phyloP scores from a whole-genome alignment of 345 rosid species.

The Eucalyptus sp. region DNA sequence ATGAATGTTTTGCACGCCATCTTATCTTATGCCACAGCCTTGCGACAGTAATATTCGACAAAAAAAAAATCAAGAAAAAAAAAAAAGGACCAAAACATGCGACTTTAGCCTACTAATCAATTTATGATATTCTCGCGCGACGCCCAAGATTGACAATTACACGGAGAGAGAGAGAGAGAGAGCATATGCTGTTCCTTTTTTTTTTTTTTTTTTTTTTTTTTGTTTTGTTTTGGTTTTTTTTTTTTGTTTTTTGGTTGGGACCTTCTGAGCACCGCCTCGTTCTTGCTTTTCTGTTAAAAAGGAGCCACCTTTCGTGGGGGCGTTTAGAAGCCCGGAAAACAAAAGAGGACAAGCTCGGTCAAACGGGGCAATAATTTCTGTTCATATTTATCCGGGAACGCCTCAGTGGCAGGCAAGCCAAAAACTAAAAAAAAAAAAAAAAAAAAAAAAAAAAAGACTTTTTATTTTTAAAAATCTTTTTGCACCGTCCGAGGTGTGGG shows the following conservation, averaged over 20 bases:
- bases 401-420: neutral
- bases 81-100: neutral
- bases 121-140: neutral
- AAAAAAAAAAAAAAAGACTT: too few relatives aligned
- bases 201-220: neutral
- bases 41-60: neutral
- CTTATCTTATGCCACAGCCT: neutral
- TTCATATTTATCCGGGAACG: neutral
- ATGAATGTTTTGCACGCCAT: conserved; percentile 3
- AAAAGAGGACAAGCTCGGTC: neutral
- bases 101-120: neutral
- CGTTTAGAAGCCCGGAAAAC: neutral
- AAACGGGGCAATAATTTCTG: neutral
- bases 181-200: neutral
- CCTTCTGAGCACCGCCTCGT: neutral
- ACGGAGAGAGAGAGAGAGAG: neutral
- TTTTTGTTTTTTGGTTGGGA: too few relatives aligned
- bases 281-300: neutral
- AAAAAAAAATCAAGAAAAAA: neutral
- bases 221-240: too few relatives aligned
- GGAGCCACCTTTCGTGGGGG: neutral
- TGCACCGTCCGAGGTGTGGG: neutral
- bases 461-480: neutral
- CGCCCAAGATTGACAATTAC: neutral
- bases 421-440: neutral